Evolutionary conservation across 2,329 filamentous ascomycete genomes (phyloP).

Genomic region (Cladophialophora chaetospira): DNA sequence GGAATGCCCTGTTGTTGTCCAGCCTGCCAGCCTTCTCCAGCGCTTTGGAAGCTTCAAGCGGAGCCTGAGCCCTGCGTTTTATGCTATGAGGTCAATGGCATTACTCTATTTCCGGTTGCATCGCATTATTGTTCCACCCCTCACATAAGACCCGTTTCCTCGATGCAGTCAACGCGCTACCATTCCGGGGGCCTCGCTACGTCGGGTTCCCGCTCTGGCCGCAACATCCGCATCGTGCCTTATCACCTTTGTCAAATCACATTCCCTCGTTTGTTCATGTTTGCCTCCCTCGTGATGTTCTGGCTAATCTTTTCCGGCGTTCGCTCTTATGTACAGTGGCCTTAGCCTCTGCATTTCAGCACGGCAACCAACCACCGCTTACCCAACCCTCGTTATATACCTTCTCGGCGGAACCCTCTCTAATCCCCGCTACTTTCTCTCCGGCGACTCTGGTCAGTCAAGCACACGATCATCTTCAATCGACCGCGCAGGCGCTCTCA

Average conservation of each 20-base stretch:
- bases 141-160: slow-evolving; percentile 18
- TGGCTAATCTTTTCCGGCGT: slow-evolving; percentile 26
- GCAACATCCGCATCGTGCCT: slow-evolving; percentile 20
- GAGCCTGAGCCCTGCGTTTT: neutral
- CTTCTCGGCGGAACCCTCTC: slow-evolving; percentile 10
- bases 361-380: slow-evolving; percentile 20
- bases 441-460: slow-evolving; percentile 9
- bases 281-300: slow-evolving; percentile 16
- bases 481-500: slow-evolving; percentile 7
- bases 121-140: neutral
- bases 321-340: slow-evolving; percentile 33
- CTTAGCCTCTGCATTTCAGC: slow-evolving; percentile 28
- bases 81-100: slow-evolving; percentile 6
- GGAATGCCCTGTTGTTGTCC: slow-evolving; percentile 18
- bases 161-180: slow-evolving; percentile 18
- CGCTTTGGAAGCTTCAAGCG: neutral
- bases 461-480: slow-evolving; percentile 3
- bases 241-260: slow-evolving; percentile 18
- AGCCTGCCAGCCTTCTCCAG: neutral
- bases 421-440: slow-evolving; percentile 9
- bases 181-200: slow-evolving; percentile 13
- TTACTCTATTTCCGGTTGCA: neutral
- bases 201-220: slow-evolving; percentile 17
- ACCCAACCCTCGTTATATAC: slow-evolving; percentile 27
- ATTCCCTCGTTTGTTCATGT: slow-evolving; percentile 17